Evolutionary conservation across 2,329 filamentous ascomycete genomes (phyloP).

Genomic region (Calycina herbarum): DNA sequence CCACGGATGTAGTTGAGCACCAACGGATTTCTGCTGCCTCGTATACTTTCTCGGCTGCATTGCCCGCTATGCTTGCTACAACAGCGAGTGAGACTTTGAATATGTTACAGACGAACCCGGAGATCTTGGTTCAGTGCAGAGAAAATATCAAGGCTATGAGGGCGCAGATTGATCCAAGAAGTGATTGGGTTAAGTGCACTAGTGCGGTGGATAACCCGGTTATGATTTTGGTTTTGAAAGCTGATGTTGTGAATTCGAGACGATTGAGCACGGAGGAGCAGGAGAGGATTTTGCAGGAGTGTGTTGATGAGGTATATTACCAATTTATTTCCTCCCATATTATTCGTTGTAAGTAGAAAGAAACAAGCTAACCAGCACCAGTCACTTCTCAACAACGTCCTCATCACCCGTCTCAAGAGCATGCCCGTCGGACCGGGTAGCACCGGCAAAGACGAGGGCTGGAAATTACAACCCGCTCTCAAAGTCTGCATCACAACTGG

Average conservation of each 20-base stretch:
- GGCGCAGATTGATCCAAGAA: constrained; percentile 84
- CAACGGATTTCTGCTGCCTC: constrained; percentile 90
- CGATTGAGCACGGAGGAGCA: constrained; percentile 73
- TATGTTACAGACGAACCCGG: constrained; percentile 82
- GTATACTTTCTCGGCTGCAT: constrained; percentile 93
- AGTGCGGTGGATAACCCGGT: constrained; percentile 84
- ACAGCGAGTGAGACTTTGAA: constrained; percentile 89
- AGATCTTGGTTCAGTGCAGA: constrained; percentile 73
- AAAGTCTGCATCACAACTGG: constrained; percentile 90
- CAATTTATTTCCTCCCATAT: neutral
- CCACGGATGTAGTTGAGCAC: constrained; percentile 89
- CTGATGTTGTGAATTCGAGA: constrained; percentile 73
- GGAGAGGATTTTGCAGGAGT: constrained; percentile 81
- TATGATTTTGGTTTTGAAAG: constrained; percentile 79
- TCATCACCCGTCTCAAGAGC: constrained; percentile 84
- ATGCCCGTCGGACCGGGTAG: constrained; percentile 65
- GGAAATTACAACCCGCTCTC: constrained; percentile 74
- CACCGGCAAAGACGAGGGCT: constrained; percentile 67
- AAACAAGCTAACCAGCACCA: constrained; percentile 40
- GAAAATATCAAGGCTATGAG: constrained; percentile 87
- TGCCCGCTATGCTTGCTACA: constrained; percentile 92
- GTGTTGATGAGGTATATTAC: constrained; percentile 84
- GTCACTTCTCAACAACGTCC: constrained; percentile 82
- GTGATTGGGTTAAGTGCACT: constrained; percentile 86
- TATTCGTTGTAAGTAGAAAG: constrained; percentile 15